phyloP scores from a whole-genome alignment of 805 yeast species.

The Sugiyamaella marilandica region DNA sequence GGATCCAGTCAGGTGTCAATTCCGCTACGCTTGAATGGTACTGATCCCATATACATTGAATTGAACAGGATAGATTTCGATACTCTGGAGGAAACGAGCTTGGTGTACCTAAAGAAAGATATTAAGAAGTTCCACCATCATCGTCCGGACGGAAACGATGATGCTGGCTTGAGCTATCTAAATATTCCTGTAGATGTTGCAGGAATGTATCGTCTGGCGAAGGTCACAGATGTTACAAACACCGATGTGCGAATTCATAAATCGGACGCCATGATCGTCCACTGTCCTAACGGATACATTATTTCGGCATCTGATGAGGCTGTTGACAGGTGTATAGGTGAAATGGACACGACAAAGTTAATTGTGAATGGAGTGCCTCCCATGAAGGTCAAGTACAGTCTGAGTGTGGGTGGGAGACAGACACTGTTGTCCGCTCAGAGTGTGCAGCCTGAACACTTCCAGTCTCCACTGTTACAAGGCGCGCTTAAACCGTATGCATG shows the following conservation, averaged over 20 bases:
- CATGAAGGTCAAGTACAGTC: constrained; percentile 48
- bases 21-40: constrained; percentile 78
- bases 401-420: constrained; percentile 36
- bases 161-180: constrained; percentile 36
- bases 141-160: constrained; percentile 15
- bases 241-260: constrained; percentile 56
- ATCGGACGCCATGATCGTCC: constrained; percentile 60
- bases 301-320: constrained; percentile 24
- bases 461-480: constrained; percentile 28
- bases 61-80: constrained; percentile 55
- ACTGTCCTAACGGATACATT: constrained; percentile 72
- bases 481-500: constrained; percentile 13
- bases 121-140: constrained; percentile 37
- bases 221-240: constrained; percentile 59
- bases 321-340: constrained; percentile 60
- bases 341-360: constrained; percentile 47
- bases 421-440: constrained; percentile 39
- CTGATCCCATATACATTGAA: constrained; percentile 66
- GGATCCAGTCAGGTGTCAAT: constrained; percentile 36
- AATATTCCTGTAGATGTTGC: constrained; percentile 62
- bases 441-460: constrained; percentile 46
- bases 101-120: constrained; percentile 56
- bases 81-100: constrained; percentile 41
- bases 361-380: constrained; percentile 77
- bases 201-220: constrained; percentile 70